Evolutionary conservation across 1,139 yeast species (phyloP).

Genomic region (Kodamaea plutei): DNA sequence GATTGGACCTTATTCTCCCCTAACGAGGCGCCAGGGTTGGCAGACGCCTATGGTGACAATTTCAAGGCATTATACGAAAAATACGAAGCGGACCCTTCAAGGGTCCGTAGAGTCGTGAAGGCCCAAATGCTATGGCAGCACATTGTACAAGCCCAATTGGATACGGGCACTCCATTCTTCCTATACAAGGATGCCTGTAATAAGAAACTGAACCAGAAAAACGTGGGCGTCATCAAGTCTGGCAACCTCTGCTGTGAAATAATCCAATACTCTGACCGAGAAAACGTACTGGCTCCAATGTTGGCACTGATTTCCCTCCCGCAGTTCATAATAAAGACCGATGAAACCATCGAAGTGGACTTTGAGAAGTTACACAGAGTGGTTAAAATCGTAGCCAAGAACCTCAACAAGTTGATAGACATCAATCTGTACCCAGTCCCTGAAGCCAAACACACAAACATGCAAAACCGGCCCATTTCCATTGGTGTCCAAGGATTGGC

Average conservation of each 20-base stretch:
- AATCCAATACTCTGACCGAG: slow-evolving; percentile 50
- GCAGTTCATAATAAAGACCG: slow-evolving; percentile 23
- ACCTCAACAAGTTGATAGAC: slow-evolving; percentile 75
- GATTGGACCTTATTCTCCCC: slow-evolving; percentile 59
- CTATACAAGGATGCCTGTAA: slow-evolving; percentile 57
- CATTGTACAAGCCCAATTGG: slow-evolving; percentile 53
- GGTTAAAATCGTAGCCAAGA: slow-evolving; percentile 68
- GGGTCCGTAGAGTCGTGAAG: slow-evolving; percentile 32
- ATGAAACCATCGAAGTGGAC: slow-evolving; percentile 50
- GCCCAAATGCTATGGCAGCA: slow-evolving; percentile 56
- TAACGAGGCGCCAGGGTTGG: slow-evolving; percentile 47
- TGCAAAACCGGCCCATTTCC: slow-evolving; percentile 81
- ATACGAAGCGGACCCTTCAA: slow-evolving; percentile 42
- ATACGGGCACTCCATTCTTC: slow-evolving; percentile 59
- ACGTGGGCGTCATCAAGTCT: slow-evolving; percentile 52
- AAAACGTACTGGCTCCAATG: slow-evolving; percentile 46
- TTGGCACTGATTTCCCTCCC: slow-evolving; percentile 10
- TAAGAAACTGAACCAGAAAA: slow-evolving; percentile 49
- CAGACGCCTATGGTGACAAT: slow-evolving; percentile 48
- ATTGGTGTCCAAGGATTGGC: slow-evolving; percentile 90
- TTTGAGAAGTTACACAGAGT: slow-evolving; percentile 68
- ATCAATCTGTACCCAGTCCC: slow-evolving; percentile 74
- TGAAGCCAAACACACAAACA: slow-evolving; percentile 64
- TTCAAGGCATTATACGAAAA: slow-evolving; percentile 41
- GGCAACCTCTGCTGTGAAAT: slow-evolving; percentile 59